Evolutionary conservation across 2,329 filamentous ascomycete genomes (phyloP).

Genomic region (Microthyrium microscopicum): DNA sequence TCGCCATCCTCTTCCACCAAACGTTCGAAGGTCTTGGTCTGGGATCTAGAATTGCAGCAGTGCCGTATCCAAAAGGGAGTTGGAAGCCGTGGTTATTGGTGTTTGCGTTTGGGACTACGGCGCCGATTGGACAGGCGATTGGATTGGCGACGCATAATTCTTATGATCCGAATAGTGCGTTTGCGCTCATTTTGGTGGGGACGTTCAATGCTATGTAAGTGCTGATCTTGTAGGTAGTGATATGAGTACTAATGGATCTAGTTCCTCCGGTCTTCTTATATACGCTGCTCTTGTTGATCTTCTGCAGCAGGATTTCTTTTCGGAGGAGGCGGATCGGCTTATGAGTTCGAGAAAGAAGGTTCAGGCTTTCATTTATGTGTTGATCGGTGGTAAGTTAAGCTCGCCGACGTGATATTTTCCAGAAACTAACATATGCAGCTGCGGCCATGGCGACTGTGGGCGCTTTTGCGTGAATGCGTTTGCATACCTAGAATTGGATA

Average conservation of each 20-base stretch:
- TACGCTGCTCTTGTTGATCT: conserved; percentile 48
- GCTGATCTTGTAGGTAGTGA: conserved; percentile 9
- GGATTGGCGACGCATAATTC: conserved; percentile 38
- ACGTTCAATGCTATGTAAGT: conserved; percentile 52
- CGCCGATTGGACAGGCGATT: conserved; percentile 48
- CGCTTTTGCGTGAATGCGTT: too few relatives aligned
- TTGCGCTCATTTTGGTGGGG: conserved; percentile 47
- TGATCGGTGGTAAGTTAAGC: conserved; percentile 15
- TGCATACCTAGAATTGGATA: too few relatives aligned
- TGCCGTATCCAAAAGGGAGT: conserved; percentile 40
- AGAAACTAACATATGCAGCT: conserved; percentile 7
- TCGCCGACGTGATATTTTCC: not conserved
- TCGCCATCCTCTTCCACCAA: conserved; percentile 47
- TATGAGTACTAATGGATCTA: not conserved
- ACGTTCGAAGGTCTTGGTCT: conserved; percentile 47
- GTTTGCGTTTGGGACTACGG: conserved; percentile 45
- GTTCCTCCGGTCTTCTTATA: conserved; percentile 42
- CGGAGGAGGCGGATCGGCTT: conserved; percentile 25
- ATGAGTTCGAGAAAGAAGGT: conserved; percentile 38
- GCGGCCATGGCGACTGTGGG: conserved; percentile 21
- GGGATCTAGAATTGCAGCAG: conserved; percentile 41
- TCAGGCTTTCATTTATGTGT: conserved; percentile 29
- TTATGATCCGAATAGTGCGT: conserved; percentile 47
- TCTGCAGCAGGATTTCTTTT: conserved; percentile 48
- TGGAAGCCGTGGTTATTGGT: conserved; percentile 44